phyloP scores from a whole-genome alignment of 331 rosid genomes.

The Stylosanthes scabra region DNA sequence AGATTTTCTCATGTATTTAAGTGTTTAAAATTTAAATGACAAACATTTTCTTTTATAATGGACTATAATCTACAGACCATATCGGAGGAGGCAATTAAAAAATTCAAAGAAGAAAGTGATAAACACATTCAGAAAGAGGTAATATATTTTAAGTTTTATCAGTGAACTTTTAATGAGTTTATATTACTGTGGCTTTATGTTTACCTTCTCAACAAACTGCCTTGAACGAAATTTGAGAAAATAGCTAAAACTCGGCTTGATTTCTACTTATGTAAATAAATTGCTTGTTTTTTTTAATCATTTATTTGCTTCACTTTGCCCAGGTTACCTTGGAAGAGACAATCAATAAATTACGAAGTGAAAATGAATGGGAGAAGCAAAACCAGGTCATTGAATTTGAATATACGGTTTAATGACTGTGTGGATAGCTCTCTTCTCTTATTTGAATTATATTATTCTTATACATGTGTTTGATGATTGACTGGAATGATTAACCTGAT shows the following conservation, averaged over 20 bases:
- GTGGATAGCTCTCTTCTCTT: slow-evolving; percentile 4
- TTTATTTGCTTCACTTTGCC: slow-evolving; percentile 30
- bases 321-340: slow-evolving; percentile 64
- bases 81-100: slow-evolving; percentile 32
- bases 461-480: slow-evolving; percentile 29
- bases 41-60: slow-evolving; percentile 3
- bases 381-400: slow-evolving; percentile 48
- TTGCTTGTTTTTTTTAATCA: slow-evolving; percentile 15
- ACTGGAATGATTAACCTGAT: slow-evolving; percentile 33
- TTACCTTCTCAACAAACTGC: slow-evolving; percentile 22
- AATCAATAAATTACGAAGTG: slow-evolving; percentile 46
- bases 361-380: slow-evolving; percentile 47
- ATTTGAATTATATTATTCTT: slow-evolving; percentile 20
- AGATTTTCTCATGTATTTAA: background rate
- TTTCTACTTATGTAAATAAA: background rate
- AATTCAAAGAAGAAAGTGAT: slow-evolving; percentile 40
- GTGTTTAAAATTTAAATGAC: slow-evolving; percentile 9
- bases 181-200: slow-evolving; percentile 15
- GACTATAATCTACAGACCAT: slow-evolving; percentile 27
- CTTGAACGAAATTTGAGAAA: slow-evolving; percentile 21
- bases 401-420: slow-evolving; percentile 22
- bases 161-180: background rate
- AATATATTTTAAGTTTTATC: slow-evolving; percentile 28
- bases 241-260: slow-evolving; percentile 16
- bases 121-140: slow-evolving; percentile 37